phyloP scores from a whole-genome alignment of 139 green algal species.

The Chlorella ohadii region DNA sequence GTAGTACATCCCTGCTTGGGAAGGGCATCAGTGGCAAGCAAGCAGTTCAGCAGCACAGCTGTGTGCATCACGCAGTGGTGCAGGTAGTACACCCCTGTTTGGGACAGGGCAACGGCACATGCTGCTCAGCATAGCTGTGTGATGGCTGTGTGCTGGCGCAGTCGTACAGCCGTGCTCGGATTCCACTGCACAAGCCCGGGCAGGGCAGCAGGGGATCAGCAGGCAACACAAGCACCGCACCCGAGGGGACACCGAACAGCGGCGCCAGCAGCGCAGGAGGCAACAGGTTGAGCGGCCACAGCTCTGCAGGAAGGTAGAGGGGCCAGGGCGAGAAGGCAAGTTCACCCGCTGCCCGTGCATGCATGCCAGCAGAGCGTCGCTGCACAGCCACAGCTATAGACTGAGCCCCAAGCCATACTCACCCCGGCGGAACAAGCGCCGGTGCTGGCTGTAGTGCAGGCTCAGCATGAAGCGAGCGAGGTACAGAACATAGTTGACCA shows the following conservation, averaged over 20 bases:
- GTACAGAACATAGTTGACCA: constrained; percentile 68
- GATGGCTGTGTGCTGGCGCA: too few species aligned
- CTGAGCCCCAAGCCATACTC: not conserved
- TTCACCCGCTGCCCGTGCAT: too few species aligned
- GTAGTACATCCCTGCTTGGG: constrained; percentile 71
- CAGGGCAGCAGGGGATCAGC: not conserved
- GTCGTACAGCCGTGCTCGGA: too few species aligned
- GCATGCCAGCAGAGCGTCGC: too few species aligned
- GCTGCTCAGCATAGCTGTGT: too few species aligned
- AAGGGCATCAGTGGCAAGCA: too few species aligned
- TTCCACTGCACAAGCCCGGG: too few species aligned
- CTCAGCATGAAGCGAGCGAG: constrained; percentile 83
- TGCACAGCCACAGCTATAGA: too few species aligned
- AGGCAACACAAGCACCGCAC: not conserved
- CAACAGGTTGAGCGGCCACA: constrained; percentile 20
- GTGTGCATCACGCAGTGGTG: constrained; percentile 94
- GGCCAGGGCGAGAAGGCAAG: not conserved
- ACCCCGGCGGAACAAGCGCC: constrained; percentile 67
- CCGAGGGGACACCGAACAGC: constrained; percentile 26
- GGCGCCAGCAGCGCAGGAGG: constrained; percentile 11
- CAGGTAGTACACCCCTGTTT: constrained; percentile 74
- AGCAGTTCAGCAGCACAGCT: too few species aligned
- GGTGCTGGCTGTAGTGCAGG: constrained; percentile 80
- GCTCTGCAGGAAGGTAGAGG: not conserved
- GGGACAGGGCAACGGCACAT: too few species aligned